Percentiles rank a stretch among this genome's conserved stretches.
Evolutionary conservation across 208 protist genomes (phyloP).

Genomic region (Herpetomonas tarakana): DNA sequence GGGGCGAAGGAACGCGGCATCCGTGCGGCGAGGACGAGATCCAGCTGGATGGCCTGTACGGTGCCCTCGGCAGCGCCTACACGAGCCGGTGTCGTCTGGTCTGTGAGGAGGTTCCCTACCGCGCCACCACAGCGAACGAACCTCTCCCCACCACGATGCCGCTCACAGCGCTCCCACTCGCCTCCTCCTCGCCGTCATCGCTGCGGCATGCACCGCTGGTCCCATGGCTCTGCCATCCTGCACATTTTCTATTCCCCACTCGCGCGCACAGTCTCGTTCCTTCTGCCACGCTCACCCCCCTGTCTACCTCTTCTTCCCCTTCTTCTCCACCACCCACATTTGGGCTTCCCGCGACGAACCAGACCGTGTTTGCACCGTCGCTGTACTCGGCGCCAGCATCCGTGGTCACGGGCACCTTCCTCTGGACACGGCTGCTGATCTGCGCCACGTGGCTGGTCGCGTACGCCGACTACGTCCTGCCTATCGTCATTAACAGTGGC

Average conservation of each 20-base stretch:
- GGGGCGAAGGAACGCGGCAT: too few relatives aligned
- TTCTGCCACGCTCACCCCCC: too few relatives aligned
- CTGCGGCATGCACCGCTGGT: too few relatives aligned
- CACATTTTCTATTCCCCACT: neutral
- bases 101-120: neutral
- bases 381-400: conserved; percentile 42
- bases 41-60: too few relatives aligned
- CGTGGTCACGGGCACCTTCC: conserved; percentile 38
- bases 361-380: conserved; percentile 14
- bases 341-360: too few relatives aligned
- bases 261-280: neutral
- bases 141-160: too few relatives aligned
- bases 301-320: too few relatives aligned
- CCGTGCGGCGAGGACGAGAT: too few relatives aligned
- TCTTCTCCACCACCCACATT: too few relatives aligned
- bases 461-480: conserved; percentile 30
- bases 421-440: conserved; percentile 66
- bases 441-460: conserved; percentile 53
- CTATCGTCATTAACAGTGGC: neutral
- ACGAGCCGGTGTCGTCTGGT: neutral
- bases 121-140: too few relatives aligned
- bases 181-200: too few relatives aligned
- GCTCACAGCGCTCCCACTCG: too few relatives aligned
- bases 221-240: neutral
- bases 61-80: neutral